phyloP scores from a whole-genome alignment of 192 early-diverging fungal species.

The Gaertneriomyces semiglobifer region DNA sequence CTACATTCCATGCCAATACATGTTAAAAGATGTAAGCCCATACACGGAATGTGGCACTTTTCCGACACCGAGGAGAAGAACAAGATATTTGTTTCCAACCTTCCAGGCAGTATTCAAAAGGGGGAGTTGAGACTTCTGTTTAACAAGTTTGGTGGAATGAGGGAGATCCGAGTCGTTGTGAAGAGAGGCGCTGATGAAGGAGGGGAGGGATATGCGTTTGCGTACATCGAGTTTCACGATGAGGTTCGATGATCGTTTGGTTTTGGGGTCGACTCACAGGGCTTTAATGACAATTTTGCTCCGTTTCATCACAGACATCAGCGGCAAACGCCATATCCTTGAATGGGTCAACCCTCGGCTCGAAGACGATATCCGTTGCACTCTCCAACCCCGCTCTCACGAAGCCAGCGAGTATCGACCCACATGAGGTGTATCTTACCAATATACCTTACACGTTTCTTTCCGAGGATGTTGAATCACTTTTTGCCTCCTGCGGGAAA shows the following conservation, averaged over 20 bases:
- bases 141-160: slow-evolving; percentile 30
- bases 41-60: slow-evolving; percentile 32
- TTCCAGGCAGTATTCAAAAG: slow-evolving; percentile 37
- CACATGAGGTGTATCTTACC: slow-evolving; percentile 40
- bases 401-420: slow-evolving; percentile 19
- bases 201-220: slow-evolving; percentile 33
- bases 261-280: too few relatives aligned
- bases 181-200: slow-evolving; percentile 5
- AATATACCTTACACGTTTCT: slow-evolving; percentile 39
- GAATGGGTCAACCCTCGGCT: too few relatives aligned
- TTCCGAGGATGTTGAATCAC: slow-evolving; percentile 33
- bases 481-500: slow-evolving; percentile 26
- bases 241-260: slow-evolving; percentile 13
- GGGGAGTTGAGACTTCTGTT: slow-evolving; percentile 36
- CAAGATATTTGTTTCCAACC: slow-evolving; percentile 46
- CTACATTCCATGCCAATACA: slow-evolving; percentile 6
- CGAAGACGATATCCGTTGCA: slow-evolving; percentile 34
- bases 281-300: too few relatives aligned
- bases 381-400: slow-evolving; percentile 44
- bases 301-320: too few relatives aligned
- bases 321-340: too few relatives aligned
- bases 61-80: slow-evolving; percentile 23
- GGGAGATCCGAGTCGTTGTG: slow-evolving; percentile 42
- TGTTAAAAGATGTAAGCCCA: slow-evolving; percentile 41
- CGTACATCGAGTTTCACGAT: slow-evolving; percentile 50